A percentile compares a stretch with the other conserved stretches of the same genome.
Conservation (phyloP, 148 eudicot genomes). For the Chenopodium album region DNA sequence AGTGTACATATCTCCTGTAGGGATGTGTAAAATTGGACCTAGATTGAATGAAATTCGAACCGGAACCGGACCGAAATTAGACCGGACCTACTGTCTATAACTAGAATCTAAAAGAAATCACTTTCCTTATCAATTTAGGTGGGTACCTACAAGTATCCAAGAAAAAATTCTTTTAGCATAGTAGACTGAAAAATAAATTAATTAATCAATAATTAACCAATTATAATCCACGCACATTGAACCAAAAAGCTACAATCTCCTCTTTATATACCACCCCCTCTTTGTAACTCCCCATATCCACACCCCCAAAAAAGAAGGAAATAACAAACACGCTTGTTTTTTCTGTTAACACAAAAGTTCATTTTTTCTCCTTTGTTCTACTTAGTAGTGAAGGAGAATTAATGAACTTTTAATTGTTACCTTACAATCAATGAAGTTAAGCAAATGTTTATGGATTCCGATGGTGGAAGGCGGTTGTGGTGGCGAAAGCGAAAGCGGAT, state of each 20-base stretch:
- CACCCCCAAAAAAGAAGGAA: neutral
- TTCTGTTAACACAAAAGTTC: neutral
- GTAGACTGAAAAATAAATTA: neutral
- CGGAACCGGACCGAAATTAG: no score
- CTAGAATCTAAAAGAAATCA: neutral
- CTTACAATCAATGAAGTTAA: constrained; percentile 11
- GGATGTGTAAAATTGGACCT: no score
- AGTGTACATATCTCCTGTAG: no score
- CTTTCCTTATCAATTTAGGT: neutral
- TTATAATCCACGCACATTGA: constrained; percentile 23
- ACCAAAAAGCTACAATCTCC: constrained; percentile 32
- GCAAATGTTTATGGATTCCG: neutral
- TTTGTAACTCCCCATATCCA: constrained; percentile 17
- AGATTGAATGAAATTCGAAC: no score
- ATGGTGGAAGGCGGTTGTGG: neutral
- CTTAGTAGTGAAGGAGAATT: constrained; percentile 14
- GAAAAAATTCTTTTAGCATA: neutral
- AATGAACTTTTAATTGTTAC: neutral
- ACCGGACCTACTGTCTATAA: no score
- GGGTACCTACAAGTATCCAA: neutral
- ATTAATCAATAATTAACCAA: constrained; percentile 23
- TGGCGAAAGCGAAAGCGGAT: constrained; percentile 15
- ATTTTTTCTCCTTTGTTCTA: neutral
- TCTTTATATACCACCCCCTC: constrained; percentile 55
- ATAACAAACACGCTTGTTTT: neutral